Conservation (phyloP, 2,329 filamentous ascomycete genomes). For the Colletotrichum ledebouriae region DNA sequence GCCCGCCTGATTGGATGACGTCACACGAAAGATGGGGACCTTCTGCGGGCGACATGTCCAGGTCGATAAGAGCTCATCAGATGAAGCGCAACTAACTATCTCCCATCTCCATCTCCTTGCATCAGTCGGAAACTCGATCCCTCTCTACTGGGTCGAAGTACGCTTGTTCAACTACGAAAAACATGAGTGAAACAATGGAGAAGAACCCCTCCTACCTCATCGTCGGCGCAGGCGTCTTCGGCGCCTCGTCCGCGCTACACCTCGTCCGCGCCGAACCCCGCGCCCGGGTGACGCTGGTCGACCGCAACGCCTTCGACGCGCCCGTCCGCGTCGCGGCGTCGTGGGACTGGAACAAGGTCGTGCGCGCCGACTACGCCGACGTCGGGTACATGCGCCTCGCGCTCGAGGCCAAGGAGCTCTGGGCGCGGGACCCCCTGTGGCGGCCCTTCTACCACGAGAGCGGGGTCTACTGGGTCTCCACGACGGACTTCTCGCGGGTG, state of each 20-base stretch:
- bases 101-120: background rate
- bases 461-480: conserved; percentile 57
- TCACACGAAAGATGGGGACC: conserved; percentile 29
- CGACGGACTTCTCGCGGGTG: conserved; percentile 49
- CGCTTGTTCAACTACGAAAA: background rate
- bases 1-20: conserved; percentile 31
- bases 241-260: conserved; percentile 63
- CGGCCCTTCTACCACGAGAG: conserved; percentile 49
- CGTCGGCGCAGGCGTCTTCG: conserved; percentile 65
- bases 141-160: background rate
- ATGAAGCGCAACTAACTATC: background rate
- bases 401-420: conserved; percentile 48
- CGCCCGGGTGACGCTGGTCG: conserved; percentile 46
- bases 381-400: conserved; percentile 49
- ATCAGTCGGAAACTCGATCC: too few relatives aligned
- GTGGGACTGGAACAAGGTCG: conserved; percentile 55
- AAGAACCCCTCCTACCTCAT: conserved; percentile 52
- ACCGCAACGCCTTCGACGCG: conserved; percentile 45
- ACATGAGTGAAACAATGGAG: background rate
- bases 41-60: conserved; percentile 9
- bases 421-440: conserved; percentile 49
- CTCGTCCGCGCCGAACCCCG: conserved; percentile 49
- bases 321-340: conserved; percentile 47
- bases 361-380: conserved; percentile 54
- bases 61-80: background rate